Evolutionary conservation across 257 asterid genomes (phyloP).

Genomic region (Rubia yunnanensis): DNA sequence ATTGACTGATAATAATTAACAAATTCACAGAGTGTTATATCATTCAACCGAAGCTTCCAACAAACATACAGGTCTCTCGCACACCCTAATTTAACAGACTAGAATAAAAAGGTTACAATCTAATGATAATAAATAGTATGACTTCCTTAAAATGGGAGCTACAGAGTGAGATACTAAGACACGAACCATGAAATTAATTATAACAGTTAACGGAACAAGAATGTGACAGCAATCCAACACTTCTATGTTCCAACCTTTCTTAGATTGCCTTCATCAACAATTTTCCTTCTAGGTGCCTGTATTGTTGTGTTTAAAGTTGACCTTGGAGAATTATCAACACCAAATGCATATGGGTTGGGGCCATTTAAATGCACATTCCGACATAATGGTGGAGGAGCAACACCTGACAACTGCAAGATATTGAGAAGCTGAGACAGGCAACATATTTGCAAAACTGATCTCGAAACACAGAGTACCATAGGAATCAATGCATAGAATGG

Average conservation of each 20-base stretch:
- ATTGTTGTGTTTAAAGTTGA: constrained; percentile 46
- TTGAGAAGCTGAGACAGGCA: background rate
- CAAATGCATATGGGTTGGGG: constrained; percentile 44
- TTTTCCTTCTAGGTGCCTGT: constrained; percentile 85
- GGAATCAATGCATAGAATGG: background rate
- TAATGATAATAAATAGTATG: background rate
- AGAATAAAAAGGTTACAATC: background rate
- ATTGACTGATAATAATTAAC: background rate
- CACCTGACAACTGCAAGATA: constrained; percentile 72
- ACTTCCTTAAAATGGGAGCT: background rate
- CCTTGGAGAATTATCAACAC: constrained; percentile 68
- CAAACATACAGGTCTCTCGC: background rate
- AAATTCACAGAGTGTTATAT: background rate
- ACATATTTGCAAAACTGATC: constrained; percentile 1
- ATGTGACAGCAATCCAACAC: background rate
- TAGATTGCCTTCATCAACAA: constrained; percentile 90
- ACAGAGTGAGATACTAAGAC: background rate
- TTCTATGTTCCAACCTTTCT: constrained; percentile 59
- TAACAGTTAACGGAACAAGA: background rate
- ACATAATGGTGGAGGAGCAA: constrained; percentile 83
- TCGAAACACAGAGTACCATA: background rate
- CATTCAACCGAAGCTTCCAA: background rate
- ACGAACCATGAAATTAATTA: background rate
- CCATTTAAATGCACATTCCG: constrained; percentile 68
- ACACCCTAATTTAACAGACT: background rate